Evolutionary conservation across 352 stramenopile genomes (phyloP), one percentile per base, ranked within the genome.

Genomic region (Phytophthora ramorum): DNA sequence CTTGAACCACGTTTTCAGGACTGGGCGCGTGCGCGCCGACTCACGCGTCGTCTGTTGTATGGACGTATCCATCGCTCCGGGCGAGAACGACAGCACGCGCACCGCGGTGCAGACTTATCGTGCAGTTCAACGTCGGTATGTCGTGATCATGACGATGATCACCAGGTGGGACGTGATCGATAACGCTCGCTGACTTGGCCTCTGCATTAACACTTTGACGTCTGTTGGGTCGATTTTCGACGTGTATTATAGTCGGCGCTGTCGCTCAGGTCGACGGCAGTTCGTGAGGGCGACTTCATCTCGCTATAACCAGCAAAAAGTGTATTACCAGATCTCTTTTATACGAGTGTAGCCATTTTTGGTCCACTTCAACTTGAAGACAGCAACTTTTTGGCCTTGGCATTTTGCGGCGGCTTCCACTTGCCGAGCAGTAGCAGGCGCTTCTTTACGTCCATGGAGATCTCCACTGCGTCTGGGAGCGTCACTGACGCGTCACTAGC

Each of bases 41-140:
- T n/a, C n/a, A n/a, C n/a, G n/a, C n/a, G n/a, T n/a, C n/a, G n/a
- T n/a, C 22, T 66, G 40, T 50, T 92, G 78, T 85, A 96, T 97
- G 56, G 79, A 79, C 37, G 88, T 96, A 65, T 96, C 79, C 79
- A 97, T 91, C 0, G 88, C 83, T 10, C 90, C 88, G 2, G 89
- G 89, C 30, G 89, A 89, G 58, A 96, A 97, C 60, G 81, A 94
- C 9, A 97, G 72, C 37, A 91, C 75, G 17, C 69, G 68, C 8
- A 92, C 60, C 28, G 63, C 73, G 26, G 60, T 65, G 16, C 10
- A 46, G 1, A n/a, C n/a, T n/a, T n/a, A n/a, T n/a, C n/a, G n/a
- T n/a, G n/a, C n/a, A n/a, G n/a, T n/a, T 34, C 72, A 59, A 97
- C 96, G 22, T 24, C 22, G 22, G 22, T 24, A 24, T 24, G 22